A percentile compares a stretch with the other conserved stretches of the same genome.
Evolutionary conservation across 1,139 yeast species (phyloP).

Genomic region (Nakaseomyces delphensis): DNA sequence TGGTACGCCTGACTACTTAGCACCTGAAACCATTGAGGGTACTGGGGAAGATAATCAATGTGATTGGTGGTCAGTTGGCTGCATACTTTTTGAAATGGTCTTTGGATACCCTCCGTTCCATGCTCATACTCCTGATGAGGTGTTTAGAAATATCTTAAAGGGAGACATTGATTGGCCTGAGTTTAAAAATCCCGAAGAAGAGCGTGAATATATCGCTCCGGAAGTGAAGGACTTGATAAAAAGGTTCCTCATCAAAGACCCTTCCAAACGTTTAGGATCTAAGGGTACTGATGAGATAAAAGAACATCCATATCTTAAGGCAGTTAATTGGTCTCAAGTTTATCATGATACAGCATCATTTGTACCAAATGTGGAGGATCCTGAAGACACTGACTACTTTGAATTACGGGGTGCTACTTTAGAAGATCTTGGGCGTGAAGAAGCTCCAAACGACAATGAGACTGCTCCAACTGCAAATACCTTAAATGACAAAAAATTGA

Average conservation of each 20-base stretch:
- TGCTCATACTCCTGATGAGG: constrained; percentile 68
- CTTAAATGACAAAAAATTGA: constrained; percentile 9
- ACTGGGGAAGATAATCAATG: constrained; percentile 75
- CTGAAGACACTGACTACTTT: constrained; percentile 86
- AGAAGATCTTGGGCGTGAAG: constrained; percentile 52
- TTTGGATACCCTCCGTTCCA: constrained; percentile 96
- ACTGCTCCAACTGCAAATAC: constrained; percentile 7
- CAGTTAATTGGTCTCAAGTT: constrained; percentile 65
- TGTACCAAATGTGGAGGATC: constrained; percentile 70
- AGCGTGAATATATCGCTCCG: constrained; percentile 46
- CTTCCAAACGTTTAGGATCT: constrained; percentile 59
- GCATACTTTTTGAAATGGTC: constrained; percentile 83
- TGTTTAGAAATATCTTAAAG: constrained; percentile 68
- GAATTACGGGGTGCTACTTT: constrained; percentile 82
- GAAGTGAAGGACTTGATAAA: constrained; percentile 68
- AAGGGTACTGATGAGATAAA: constrained; percentile 74
- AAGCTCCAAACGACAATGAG: constrained; percentile 32
- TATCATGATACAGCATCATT: constrained; percentile 75
- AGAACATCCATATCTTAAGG: constrained; percentile 65
- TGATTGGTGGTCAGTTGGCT: constrained; percentile 99
- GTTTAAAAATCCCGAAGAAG: constrained; percentile 44
- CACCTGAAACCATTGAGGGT: constrained; percentile 92
- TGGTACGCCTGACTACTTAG: constrained; percentile 96
- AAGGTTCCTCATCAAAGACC: constrained; percentile 53
- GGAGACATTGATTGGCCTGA: constrained; percentile 83